Conservation (phyloP, 2,329 filamentous ascomycete genomes). For the Xylaria sp. region DNA sequence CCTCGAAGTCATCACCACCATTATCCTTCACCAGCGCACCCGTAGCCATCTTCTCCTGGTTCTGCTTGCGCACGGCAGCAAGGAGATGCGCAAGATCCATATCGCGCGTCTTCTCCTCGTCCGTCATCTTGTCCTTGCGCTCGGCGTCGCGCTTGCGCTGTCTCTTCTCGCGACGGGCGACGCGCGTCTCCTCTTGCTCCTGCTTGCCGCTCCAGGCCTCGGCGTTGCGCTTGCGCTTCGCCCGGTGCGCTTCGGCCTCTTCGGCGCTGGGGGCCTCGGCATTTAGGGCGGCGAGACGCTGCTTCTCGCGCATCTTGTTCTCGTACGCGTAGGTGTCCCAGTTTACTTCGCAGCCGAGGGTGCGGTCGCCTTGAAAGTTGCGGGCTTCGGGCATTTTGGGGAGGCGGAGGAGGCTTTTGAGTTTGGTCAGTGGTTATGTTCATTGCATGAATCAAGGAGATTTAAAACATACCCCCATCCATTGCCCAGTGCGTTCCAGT, state of each 20-base stretch:
- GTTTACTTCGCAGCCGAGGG: conserved; percentile 57
- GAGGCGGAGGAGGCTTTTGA: conserved; percentile 58
- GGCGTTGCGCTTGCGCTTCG: conserved; percentile 55
- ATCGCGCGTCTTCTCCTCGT: conserved; percentile 60
- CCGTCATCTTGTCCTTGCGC: conserved; percentile 60
- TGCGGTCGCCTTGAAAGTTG: conserved; percentile 63
- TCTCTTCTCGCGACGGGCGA: conserved; percentile 59
- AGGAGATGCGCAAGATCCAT: conserved; percentile 61
- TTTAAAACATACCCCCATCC: conserved; percentile 60
- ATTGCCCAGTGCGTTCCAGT: conserved; percentile 76
- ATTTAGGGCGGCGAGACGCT: conserved; percentile 51
- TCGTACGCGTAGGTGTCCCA: conserved; percentile 65
- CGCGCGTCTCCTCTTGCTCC: conserved; percentile 59
- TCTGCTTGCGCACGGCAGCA: conserved; percentile 55
- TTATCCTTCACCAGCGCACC: conserved; percentile 25
- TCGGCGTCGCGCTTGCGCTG: conserved; percentile 60
- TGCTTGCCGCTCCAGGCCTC: conserved; percentile 69
- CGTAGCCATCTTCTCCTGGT: conserved; percentile 40
- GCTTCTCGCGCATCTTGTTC: conserved; percentile 65
- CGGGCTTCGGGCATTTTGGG: conserved; percentile 92
- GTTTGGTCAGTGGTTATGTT: not conserved
- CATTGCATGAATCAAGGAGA: not conserved
- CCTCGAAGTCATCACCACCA: conserved; percentile 48
- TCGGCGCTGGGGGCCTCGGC: conserved; percentile 27
- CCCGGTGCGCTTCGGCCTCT: conserved; percentile 37